Evolutionary conservation across 1,284 basidiomycete species (phyloP).

Genomic region (Fomitopsis schrenkii): DNA sequence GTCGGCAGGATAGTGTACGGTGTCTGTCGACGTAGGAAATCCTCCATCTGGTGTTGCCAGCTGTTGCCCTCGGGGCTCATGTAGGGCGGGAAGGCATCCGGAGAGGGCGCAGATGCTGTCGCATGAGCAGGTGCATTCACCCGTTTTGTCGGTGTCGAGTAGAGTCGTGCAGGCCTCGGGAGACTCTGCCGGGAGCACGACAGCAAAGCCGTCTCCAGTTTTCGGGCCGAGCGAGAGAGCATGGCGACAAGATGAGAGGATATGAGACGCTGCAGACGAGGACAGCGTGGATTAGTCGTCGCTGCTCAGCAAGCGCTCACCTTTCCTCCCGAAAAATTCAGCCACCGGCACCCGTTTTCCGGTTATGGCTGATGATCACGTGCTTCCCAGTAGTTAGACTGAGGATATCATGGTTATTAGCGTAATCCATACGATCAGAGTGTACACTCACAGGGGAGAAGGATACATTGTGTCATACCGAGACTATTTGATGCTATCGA

Average conservation of each 20-base stretch:
- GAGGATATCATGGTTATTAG: too few relatives aligned
- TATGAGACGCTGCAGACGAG: background rate
- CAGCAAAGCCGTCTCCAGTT: constrained; percentile 57
- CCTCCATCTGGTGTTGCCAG: constrained; percentile 30
- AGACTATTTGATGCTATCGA: too few relatives aligned
- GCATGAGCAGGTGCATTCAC: constrained; percentile 49
- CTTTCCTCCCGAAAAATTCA: too few relatives aligned
- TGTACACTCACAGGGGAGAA: too few relatives aligned
- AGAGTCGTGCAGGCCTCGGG: constrained; percentile 63
- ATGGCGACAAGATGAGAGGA: constrained; percentile 10
- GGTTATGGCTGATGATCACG: too few relatives aligned
- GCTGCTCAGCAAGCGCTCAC: too few relatives aligned
- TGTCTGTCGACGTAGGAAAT: constrained; percentile 44
- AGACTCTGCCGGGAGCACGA: constrained; percentile 61
- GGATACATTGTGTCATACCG: too few relatives aligned
- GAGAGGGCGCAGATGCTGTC: constrained; percentile 32
- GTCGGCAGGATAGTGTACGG: constrained; percentile 60
- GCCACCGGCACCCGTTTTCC: too few relatives aligned
- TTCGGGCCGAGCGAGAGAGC: constrained; percentile 36
- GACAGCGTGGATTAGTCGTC: background rate
- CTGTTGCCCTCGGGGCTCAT: constrained; percentile 23
- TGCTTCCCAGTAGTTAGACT: too few relatives aligned
- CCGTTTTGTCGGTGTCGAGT: constrained; percentile 55
- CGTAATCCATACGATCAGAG: too few relatives aligned
- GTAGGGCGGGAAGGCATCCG: constrained; percentile 36